A percentile compares a stretch with the other conserved stretches of the same genome.
phyloP scores from a whole-genome alignment of 371 early-diverging fungal genomes.

The Sporodiniella umbellata region DNA sequence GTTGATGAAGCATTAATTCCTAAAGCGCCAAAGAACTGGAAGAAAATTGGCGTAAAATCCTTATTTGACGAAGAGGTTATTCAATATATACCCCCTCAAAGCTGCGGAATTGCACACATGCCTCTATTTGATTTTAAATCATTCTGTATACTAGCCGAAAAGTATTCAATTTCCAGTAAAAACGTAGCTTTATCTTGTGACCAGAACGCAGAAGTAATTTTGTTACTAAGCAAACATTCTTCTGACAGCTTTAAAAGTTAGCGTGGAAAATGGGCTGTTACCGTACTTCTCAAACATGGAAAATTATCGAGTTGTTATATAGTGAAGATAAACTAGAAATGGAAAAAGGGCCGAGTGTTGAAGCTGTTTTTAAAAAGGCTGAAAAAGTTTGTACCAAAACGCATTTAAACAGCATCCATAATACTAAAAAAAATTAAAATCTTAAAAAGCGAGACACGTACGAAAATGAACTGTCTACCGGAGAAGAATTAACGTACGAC shows the following conservation, averaged over 20 bases:
- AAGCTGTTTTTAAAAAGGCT: neutral
- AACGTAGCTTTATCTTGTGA: constrained; percentile 59
- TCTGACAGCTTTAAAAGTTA: too few relatives aligned
- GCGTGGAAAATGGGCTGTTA: constrained; percentile 64
- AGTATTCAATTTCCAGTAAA: constrained; percentile 49
- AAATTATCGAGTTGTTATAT: constrained; percentile 65
- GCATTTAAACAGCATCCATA: too few relatives aligned
- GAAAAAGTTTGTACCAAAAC: neutral
- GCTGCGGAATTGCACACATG: constrained; percentile 60
- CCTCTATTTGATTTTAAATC: constrained; percentile 67
- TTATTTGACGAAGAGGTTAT: constrained; percentile 33
- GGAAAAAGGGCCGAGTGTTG: constrained; percentile 18
- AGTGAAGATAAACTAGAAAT: constrained; percentile 29
- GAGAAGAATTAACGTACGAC: neutral
- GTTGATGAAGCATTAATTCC: constrained; percentile 37
- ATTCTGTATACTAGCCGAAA: constrained; percentile 66
- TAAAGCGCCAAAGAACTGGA: constrained; percentile 25
- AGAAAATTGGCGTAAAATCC: constrained; percentile 11
- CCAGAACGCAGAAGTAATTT: constrained; percentile 67
- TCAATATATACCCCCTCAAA: constrained; percentile 52
- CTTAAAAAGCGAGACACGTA: neutral
- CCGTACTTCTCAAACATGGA: constrained; percentile 81
- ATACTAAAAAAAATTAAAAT: too few relatives aligned
- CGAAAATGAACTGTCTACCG: neutral
- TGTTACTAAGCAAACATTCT: too few relatives aligned